Evolutionary conservation across 2,329 filamentous ascomycete genomes (phyloP).

Genomic region (Nemania sp.): DNA sequence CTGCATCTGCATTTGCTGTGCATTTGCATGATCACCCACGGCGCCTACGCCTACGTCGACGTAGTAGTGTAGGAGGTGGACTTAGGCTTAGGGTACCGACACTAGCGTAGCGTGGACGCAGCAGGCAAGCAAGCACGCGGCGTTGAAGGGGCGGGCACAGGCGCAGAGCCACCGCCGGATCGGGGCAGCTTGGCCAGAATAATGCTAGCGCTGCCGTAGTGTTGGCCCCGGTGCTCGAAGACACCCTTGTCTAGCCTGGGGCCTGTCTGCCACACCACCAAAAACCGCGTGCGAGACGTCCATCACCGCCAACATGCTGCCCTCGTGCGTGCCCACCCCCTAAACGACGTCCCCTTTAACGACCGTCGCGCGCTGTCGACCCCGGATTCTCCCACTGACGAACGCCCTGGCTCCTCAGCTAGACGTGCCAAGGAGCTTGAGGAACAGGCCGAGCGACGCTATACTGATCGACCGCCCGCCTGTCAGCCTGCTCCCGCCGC

Average conservation of each 20-base stretch:
- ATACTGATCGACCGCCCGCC: conserved; percentile 14
- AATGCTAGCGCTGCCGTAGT: conserved; percentile 28
- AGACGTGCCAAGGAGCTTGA: conserved; percentile 16
- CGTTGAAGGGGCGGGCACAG: too few relatives aligned
- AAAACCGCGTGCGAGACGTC: conserved; percentile 18
- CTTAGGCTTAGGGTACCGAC: too few relatives aligned
- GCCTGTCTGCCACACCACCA: conserved; percentile 36
- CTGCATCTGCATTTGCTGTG: background rate
- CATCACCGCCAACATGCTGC: conserved; percentile 10
- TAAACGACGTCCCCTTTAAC: background rate
- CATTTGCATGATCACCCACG: background rate
- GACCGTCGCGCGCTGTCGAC: conserved; percentile 13
- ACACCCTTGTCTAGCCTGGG: conserved; percentile 37
- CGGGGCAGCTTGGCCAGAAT: conserved; percentile 17
- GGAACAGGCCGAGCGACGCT: conserved; percentile 17
- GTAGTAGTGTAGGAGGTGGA: too few relatives aligned
- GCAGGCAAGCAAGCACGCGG: conserved; percentile 11
- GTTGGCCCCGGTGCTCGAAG: conserved; percentile 24
- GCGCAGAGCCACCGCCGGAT: too few relatives aligned
- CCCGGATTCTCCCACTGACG: conserved; percentile 25
- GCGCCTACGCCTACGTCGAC: background rate
- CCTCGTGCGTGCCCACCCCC: background rate
- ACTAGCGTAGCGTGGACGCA: too few relatives aligned
- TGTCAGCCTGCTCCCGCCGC: background rate
- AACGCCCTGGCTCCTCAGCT: conserved; percentile 17